Evolutionary conservation across 83 land plant species (phyloP).

Genomic region (Diphasiastrum complanatum): DNA sequence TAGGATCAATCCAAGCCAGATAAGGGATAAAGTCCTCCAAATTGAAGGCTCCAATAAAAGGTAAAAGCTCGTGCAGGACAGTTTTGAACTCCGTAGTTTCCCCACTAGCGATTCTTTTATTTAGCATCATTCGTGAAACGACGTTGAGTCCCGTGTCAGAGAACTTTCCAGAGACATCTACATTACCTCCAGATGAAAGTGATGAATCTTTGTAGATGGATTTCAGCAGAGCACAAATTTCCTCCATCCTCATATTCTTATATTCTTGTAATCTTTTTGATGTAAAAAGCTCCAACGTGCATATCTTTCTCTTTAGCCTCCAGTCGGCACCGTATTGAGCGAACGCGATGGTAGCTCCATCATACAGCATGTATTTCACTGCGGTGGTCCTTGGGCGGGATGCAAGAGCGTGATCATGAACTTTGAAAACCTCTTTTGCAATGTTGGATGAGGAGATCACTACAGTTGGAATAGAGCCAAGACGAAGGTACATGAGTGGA

Average conservation of each 20-base stretch:
- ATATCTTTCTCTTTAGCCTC: slow-evolving; percentile 16
- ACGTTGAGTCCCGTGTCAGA: not conserved
- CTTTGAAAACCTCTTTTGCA: slow-evolving; percentile 13
- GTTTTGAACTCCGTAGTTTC: too few relatives aligned
- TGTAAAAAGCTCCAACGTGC: slow-evolving; percentile 34
- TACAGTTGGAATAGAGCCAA: slow-evolving; percentile 15
- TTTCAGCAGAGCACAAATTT: not conserved
- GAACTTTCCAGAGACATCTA: not conserved
- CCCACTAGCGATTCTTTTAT: slow-evolving; percentile 4
- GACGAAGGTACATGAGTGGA: slow-evolving; percentile 16
- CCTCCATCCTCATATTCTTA: too few relatives aligned
- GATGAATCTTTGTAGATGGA: not conserved
- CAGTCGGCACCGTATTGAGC: slow-evolving; percentile 13
- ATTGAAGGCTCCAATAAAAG: not conserved
- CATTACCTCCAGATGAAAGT: not conserved
- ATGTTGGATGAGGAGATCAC: slow-evolving; percentile 19
- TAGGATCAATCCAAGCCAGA: not conserved
- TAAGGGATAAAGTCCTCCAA: not conserved
- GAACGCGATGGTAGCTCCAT: slow-evolving; percentile 2
- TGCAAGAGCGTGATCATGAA: slow-evolving; percentile 8
- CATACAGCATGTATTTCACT: slow-evolving; percentile 2
- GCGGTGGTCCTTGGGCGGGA: slow-evolving; percentile 1
- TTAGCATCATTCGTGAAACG: not conserved
- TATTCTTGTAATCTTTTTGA: not conserved
- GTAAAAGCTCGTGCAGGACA: slow-evolving; percentile 2